phyloP scores from a whole-genome alignment of 768 basidiomycete genomes.

The Hericium alpestre region DNA sequence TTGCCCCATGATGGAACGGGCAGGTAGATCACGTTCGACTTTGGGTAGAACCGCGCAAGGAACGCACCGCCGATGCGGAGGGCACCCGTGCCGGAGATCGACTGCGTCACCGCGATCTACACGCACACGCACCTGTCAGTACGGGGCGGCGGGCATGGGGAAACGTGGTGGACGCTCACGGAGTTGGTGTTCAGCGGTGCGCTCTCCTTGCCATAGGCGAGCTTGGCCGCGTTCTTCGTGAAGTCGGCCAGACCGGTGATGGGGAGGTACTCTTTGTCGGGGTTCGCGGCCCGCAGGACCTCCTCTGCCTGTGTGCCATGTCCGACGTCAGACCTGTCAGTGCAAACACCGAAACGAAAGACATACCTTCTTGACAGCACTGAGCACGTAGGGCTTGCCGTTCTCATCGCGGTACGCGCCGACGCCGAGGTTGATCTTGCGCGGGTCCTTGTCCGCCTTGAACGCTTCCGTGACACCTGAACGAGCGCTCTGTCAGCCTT shows the following conservation, averaged over 20 bases:
- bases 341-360: neutral
- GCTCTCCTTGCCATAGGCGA: constrained; percentile 85
- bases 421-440: constrained; percentile 96
- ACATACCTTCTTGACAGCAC: constrained; percentile 73
- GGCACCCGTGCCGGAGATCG: constrained; percentile 96
- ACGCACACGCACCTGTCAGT: constrained; percentile 1
- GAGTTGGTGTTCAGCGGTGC: constrained; percentile 58
- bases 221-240: constrained; percentile 75
- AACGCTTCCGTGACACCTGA: constrained; percentile 87
- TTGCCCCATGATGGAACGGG: constrained; percentile 96
- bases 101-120: constrained; percentile 80
- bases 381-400: constrained; percentile 92
- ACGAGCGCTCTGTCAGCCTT: neutral
- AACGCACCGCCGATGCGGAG: constrained; percentile 92
- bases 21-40: constrained; percentile 81
- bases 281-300: constrained; percentile 46
- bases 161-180: constrained; percentile 32
- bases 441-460: constrained; percentile 86
- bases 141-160: neutral
- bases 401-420: constrained; percentile 91
- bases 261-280: constrained; percentile 93
- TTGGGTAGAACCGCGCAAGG: constrained; percentile 79
- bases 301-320: constrained; percentile 56
- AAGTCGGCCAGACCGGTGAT: constrained; percentile 87
- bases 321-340: neutral